Base-by-base conservation (phyloP, 345 rosid genomes). In the Acer campestre region DNA sequence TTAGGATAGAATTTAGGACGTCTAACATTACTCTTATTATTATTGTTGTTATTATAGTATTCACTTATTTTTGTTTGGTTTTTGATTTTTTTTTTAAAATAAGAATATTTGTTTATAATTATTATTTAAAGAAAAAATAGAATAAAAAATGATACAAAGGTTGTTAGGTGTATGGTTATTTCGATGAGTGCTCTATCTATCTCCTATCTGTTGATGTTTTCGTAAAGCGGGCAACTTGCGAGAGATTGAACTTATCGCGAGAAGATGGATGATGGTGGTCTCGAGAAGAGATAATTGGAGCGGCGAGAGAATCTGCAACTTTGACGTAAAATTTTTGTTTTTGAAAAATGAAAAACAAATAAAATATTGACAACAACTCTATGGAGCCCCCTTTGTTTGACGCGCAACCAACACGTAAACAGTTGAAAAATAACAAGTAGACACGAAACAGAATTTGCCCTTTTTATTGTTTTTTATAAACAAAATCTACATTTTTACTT, bases 381-480 rank as follows among this genome's bases (percentile, higher is more conserved):
- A 13, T 6, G 18, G 25, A 67, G 59, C 31, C 10, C 29, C 17
- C 18, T 16, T 49, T 23, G 12, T 13, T 77, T 63, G 75, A 80
- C 84, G 76, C 82, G 82, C 48, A 23, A 2, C 44, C 38, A 18
- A 71, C 84, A 67, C 82, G 84, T 17, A 12, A 35, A 75, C 14
- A 74, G 20, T n/a, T 17, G 6, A 35, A 56, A 29, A 12, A 6
- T n/a, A n/a, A 18, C 5, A 6, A 55, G n/a, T 18, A 10, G 10
- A 42, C 46, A 42, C 9, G 10, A 42, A 42, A 42, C 46, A 42
- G 46, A 10, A 10, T 4, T 35, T 35, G 38, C 38, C 38, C 4
- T 35, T 35, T 35, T 3, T 35, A 4, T 35, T 35, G 38, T 35
- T 0, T 35, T 35, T 35, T 35, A 35, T 35, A 4, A 35, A 31